Base-by-base conservation (phyloP, 352 stramenopile species). In the Phytophthora parvispora region DNA sequence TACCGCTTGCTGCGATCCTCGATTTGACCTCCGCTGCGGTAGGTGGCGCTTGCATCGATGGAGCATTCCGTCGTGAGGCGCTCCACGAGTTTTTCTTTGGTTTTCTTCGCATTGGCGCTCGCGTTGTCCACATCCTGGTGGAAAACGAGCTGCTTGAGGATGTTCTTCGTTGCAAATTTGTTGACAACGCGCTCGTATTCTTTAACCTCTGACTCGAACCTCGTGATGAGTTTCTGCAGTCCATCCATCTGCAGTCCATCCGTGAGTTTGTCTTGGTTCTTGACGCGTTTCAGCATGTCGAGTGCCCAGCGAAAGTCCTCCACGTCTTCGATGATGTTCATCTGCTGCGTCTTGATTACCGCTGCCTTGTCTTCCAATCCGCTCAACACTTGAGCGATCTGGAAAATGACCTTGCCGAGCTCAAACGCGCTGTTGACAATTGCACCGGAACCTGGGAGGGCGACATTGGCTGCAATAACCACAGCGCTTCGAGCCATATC, bases 341-440 rank as follows among this genome's bases (percentile, higher is more conserved):
- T n/a, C 9, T 5, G 15, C n/a, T 48, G 40, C 6, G 40, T 48
- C 18, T 25, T 48, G n/a, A 48, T 48, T n/a, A n/a, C n/a, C n/a
- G n/a, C n/a, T n/a, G n/a, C n/a, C n/a, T n/a, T n/a, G n/a, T n/a
- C n/a, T n/a, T n/a, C n/a, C n/a, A n/a, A n/a, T 9, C 40, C 40
- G 12, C 13, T 48, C 7, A 48, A 13, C 40, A 48, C 18, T n/a
- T 27, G 6, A 5, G 12, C 40, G n/a, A 48, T 48, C n/a, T 48
- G 6, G 12, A 27, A 27, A 25, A 9, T 16, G 8, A 48, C n/a
- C 13, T 48, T 48, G 40, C 18, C n/a, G 18, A 48, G 40, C 40
- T 48, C 40, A 48, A 48, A 48, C n/a, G n/a, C 40, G 40, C 40
- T 18, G n/a, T 48, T 48, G 40, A 48, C 13, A 25, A 48, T 48